phyloP scores from a whole-genome alignment of 805 yeast genomes.

The Monosporozyma aerobia region DNA sequence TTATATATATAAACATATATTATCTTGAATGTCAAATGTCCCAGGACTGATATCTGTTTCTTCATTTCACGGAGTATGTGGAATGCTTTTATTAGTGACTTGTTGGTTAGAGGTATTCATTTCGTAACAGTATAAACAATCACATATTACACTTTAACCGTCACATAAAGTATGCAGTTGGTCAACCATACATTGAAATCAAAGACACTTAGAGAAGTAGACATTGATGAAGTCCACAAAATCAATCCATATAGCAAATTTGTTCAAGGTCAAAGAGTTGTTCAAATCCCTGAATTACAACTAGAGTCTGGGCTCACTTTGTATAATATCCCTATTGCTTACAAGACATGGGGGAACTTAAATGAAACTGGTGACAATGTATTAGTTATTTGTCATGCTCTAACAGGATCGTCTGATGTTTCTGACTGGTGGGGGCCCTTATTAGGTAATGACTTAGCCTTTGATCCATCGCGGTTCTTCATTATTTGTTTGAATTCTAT shows the following conservation, averaged over 20 bases:
- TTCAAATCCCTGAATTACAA: constrained; percentile 61
- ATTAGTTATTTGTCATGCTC: constrained; percentile 88
- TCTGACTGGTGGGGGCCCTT: constrained; percentile 99
- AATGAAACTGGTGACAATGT: constrained; percentile 65
- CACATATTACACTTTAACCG: not conserved
- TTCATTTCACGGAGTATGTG: too few species aligned
- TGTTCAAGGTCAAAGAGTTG: constrained; percentile 70
- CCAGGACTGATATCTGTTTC: too few species aligned
- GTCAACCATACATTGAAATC: constrained; percentile 8
- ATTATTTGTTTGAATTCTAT: constrained; percentile 84
- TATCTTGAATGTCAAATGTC: too few species aligned
- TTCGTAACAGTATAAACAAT: not conserved
- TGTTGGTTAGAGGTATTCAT: too few species aligned
- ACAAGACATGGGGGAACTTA: constrained; percentile 89
- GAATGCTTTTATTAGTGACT: too few species aligned
- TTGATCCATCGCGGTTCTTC: constrained; percentile 83
- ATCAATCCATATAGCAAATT: constrained; percentile 58
- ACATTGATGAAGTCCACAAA: constrained; percentile 14
- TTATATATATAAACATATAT: too few species aligned
- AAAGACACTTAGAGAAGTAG: constrained; percentile 10
- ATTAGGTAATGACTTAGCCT: constrained; percentile 69
- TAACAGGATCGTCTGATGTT: constrained; percentile 92
- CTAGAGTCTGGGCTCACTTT: constrained; percentile 77
- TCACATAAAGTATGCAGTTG: not conserved
- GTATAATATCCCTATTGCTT: constrained; percentile 78